Evolutionary conservation across 805 yeast genomes (phyloP), one percentile per base, ranked within the genome.

Genomic region (Wickerhamomyces queroliae): DNA sequence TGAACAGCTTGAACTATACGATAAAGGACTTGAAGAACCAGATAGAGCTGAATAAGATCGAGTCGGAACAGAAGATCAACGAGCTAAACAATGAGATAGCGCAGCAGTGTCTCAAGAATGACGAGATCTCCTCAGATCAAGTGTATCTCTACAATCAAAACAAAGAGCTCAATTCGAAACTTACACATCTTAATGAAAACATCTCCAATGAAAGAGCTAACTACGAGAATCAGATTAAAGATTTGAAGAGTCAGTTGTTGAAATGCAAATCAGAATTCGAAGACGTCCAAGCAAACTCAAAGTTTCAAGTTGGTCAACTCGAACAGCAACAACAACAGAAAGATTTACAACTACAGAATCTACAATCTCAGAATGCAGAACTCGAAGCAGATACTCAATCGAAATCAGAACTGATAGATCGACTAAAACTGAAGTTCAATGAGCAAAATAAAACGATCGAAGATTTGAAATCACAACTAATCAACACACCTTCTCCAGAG

Each of bases 401-500:
- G 9, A 55, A 57, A 23, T 50, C 46, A 21, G 25, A 32, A 3
- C 36, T 36, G 26, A 18, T 49, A 8, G 28, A 11, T 8, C 32
- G 37, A 3, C 36, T 62, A 23, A 56, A 48, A 26, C 37, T 45
- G 26, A 37, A 48, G 13, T 29, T 54, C 12, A 44, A 44, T 10
- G 47, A 50, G 11, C 48, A 59, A 46, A 52, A 59, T 23, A 50
- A 52, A 11, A 51, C 54, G 27, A 42, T 64, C 5, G 52, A 57
- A 6, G 45, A 53, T 7, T 41, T 61, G 26, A 49, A 58, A 37
- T 54, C 55, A 31, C 58, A 62, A 32, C 63, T 63, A 35, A 57
- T 59, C 6, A 50, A 63, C 1, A 50, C 62, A 35, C 70, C 71
- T 21, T 62, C 72, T 17, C 62, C 61, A 21, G 66, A 59, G 40